Evolutionary conservation across 352 stramenopile species (phyloP), one percentile per base, ranked within the genome.

Genomic region (Phytophthora cryptogea): DNA sequence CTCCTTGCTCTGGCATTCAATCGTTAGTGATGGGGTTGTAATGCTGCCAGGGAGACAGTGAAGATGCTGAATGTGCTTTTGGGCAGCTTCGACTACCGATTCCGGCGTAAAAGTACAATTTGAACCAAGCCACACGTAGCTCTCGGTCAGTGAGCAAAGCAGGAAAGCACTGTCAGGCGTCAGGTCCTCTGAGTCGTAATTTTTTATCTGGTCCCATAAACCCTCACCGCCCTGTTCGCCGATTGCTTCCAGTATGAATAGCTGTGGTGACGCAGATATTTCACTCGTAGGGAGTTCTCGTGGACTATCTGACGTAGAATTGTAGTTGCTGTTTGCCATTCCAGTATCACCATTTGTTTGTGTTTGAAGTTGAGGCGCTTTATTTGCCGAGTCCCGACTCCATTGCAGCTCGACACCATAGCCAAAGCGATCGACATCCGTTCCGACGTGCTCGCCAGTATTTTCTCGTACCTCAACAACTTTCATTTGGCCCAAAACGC

Each of bases 111-210:
- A 45, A 8, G 20, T 23, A 17, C 57, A 75, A 3, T 31, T 23
- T 7, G 27, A 32, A 9, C 80, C 77, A 28, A 86, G 49, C 80
- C 80, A 89, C 10, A 86, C 39, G 31, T 61, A 89, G 39, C 63
- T 27, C 42, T 52, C 13, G 2, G 30, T 4, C 4, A 20, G 1
- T 1, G 39, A 66, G 36, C 40, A 62, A 11, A 90, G 60, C 47
- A 90, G 16, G n/a, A 83, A 75, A 3, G 57, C 63, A 26, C 59
- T 59, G 5, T 57, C 55, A 9, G 62, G 14, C 6, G 58, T 74
- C 11, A 90, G 49, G 36, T 90, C 80, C 36, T 90, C 70, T 0
- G 78, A 84, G 48, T 87, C 74, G 37, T 90, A 90, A 13, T 87
- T 72, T n/a, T 58, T 74, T 39, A 90, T 10, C 23, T 61, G 60